Conservation (phyloP, 805 yeast species). For the Ogataea ganodermae region DNA sequence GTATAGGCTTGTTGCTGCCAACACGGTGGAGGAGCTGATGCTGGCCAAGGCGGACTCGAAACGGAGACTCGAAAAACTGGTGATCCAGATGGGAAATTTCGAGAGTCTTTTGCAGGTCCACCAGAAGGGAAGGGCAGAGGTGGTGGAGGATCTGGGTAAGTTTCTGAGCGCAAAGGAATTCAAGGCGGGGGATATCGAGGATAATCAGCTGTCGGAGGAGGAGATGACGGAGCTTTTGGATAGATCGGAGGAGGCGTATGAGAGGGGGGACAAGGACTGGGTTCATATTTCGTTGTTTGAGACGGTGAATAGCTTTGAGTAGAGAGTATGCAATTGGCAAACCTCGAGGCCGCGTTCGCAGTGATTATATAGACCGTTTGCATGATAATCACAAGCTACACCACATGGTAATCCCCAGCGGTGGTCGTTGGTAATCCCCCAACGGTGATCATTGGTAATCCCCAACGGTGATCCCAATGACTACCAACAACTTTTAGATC, state of each 20-base stretch:
- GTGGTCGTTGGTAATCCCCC: too few relatives aligned
- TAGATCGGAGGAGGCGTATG: conserved; percentile 47
- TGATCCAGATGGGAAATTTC: conserved; percentile 66
- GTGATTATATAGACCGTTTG: too few relatives aligned
- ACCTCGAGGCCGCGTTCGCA: too few relatives aligned
- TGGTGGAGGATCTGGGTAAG: conserved; percentile 39
- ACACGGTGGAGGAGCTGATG: conserved; percentile 83
- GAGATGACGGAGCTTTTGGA: conserved; percentile 55
- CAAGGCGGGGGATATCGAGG: conserved; percentile 20
- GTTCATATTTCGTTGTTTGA: conserved; percentile 39
- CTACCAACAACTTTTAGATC: too few relatives aligned
- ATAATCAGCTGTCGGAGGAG: conserved; percentile 35
- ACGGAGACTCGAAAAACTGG: conserved; percentile 73
- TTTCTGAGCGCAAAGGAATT: conserved; percentile 42
- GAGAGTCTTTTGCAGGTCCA: conserved; percentile 36
- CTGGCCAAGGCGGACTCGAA: conserved; percentile 79
- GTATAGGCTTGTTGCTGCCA: conserved; percentile 71
- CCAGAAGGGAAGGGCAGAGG: conserved; percentile 19
- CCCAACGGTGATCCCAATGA: too few relatives aligned
- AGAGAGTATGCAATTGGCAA: too few relatives aligned
- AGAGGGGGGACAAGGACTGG: conserved; percentile 6
- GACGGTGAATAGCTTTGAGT: conserved; percentile 36
- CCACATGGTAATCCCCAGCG: too few relatives aligned
- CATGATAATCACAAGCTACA: too few relatives aligned
- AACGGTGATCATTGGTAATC: too few relatives aligned